Conservation (phyloP, 768 basidiomycete genomes). For the Suillus lakei region DNA sequence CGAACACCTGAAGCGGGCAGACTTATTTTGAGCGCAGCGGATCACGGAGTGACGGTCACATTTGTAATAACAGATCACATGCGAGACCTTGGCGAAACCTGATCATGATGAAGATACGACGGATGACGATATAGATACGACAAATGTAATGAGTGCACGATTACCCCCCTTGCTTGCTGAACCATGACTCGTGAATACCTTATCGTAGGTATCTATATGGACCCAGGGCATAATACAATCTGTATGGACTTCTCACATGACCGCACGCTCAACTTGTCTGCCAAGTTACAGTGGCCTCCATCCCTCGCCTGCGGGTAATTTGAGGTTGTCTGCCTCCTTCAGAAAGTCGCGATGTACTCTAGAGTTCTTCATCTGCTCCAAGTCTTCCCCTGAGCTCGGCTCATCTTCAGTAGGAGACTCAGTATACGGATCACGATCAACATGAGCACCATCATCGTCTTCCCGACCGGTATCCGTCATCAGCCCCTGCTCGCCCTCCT, state of each 20-base stretch:
- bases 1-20: constrained; percentile 56
- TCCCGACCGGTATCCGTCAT: constrained; percentile 42
- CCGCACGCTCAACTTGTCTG: neutral
- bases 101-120: neutral
- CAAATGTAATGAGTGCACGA: neutral
- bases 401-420: constrained; percentile 33
- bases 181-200: neutral
- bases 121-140: constrained; percentile 1
- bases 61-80: constrained; percentile 4
- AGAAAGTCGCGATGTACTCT: constrained; percentile 19
- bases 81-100: neutral
- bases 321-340: constrained; percentile 51
- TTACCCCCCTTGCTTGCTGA: neutral
- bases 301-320: constrained; percentile 64
- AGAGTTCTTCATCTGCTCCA: constrained; percentile 9
- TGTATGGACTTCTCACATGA: neutral
- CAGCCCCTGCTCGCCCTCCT: constrained; percentile 43
- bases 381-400: constrained; percentile 25
- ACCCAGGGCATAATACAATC: neutral
- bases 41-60: neutral
- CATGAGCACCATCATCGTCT: constrained; percentile 21
- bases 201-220: constrained; percentile 1
- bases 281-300: constrained; percentile 47
- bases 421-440: constrained; percentile 23
- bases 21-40: constrained; percentile 44